Conservation (phyloP, 2,329 filamentous ascomycete species). For the Cryphonectria carpinicola region DNA sequence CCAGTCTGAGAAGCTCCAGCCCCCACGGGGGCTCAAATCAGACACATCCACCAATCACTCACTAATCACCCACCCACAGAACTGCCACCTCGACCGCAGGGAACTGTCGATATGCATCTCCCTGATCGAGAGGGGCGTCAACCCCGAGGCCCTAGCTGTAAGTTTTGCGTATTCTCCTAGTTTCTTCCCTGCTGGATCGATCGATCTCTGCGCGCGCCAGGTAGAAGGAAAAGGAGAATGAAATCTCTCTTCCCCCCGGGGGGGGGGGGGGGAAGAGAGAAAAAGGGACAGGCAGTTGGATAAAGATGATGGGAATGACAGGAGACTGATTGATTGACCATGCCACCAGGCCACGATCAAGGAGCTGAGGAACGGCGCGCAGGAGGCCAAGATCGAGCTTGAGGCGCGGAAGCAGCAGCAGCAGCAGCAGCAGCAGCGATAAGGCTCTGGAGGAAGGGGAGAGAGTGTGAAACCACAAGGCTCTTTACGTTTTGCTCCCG, state of each 20-base stretch:
- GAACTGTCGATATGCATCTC: conserved; percentile 94
- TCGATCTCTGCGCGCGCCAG: background rate
- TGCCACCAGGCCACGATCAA: conserved; percentile 59
- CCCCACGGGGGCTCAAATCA: no score
- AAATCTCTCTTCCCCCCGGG: no score
- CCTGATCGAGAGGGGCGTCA: conserved; percentile 95
- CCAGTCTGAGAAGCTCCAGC: background rate
- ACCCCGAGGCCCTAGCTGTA: conserved; percentile 93
- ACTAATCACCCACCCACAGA: conserved; percentile 56
- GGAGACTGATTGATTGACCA: background rate
- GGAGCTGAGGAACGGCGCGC: conserved; percentile 61
- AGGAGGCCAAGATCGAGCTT: conserved; percentile 50
- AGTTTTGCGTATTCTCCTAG: conserved; percentile 39
- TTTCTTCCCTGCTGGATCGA: background rate
- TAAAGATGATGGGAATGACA: background rate
- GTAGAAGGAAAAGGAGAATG: background rate
- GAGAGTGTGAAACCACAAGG: background rate
- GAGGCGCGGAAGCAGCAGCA: conserved; percentile 36
- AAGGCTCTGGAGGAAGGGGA: background rate
- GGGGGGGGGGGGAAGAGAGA: no score
- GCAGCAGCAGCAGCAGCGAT: conserved; percentile 21
- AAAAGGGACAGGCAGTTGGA: background rate
- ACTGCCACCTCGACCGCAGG: conserved; percentile 88
- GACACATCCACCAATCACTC: background rate
- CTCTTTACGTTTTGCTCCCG: background rate